Conservation (phyloP, 2,329 filamentous ascomycete genomes). For the Aspergillus tubingensis region DNA sequence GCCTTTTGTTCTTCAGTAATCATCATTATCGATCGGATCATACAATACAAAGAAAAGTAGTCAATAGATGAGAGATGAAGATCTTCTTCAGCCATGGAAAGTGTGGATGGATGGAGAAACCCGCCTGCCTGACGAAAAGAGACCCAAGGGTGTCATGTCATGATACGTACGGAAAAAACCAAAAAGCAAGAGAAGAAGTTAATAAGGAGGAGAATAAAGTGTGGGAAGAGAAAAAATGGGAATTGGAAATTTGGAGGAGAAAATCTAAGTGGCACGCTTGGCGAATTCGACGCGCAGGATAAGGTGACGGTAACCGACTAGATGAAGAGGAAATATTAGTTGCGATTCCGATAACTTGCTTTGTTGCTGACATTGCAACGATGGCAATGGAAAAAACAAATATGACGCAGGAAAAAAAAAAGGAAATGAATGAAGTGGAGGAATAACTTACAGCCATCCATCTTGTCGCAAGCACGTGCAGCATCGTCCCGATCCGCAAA, state of each 20-base stretch:
- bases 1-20: slow-evolving; percentile 29
- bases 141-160: slow-evolving; percentile 29
- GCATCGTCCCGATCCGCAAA: slow-evolving; percentile 89
- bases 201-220: not conserved
- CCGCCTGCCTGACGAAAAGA: slow-evolving; percentile 32
- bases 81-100: slow-evolving; percentile 27
- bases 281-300: slow-evolving; percentile 57
- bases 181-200: slow-evolving; percentile 20
- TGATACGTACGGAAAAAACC: slow-evolving; percentile 21
- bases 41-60: slow-evolving; percentile 35
- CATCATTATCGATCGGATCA: slow-evolving; percentile 42
- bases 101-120: slow-evolving; percentile 18
- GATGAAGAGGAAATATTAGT: slow-evolving; percentile 12
- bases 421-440: not conserved
- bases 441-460: slow-evolving; percentile 77
- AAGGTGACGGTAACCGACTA: slow-evolving; percentile 55
- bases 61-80: slow-evolving; percentile 8
- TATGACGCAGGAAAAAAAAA: not conserved
- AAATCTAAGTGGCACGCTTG: slow-evolving; percentile 47
- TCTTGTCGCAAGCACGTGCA: slow-evolving; percentile 89
- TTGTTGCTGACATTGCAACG: not conserved
- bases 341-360: not conserved
- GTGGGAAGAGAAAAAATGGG: not conserved
- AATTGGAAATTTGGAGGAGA: slow-evolving; percentile 2
- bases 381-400: slow-evolving; percentile 3